Evolutionary conservation across 1,284 basidiomycete species (phyloP).

Genomic region (Phellopilus nigrolimitatus): DNA sequence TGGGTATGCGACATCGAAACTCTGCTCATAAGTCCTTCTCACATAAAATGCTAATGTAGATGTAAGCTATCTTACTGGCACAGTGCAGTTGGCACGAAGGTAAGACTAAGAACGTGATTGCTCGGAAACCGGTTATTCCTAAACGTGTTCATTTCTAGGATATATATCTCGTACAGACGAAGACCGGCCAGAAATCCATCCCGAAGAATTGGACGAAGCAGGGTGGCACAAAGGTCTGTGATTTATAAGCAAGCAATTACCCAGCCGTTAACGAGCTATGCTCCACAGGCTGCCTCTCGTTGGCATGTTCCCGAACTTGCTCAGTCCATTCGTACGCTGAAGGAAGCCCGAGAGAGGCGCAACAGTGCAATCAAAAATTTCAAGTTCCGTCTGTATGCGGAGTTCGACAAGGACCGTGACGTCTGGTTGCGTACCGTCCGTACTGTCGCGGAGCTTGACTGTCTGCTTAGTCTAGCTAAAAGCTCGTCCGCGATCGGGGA

Average conservation of each 20-base stretch:
- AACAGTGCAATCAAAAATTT: constrained; percentile 77
- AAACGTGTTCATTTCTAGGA: constrained; percentile 47
- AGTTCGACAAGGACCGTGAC: constrained; percentile 83
- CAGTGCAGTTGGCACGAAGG: constrained; percentile 78
- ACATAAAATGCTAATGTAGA: no score
- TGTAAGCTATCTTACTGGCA: constrained; percentile 75
- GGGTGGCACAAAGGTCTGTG: constrained; percentile 71
- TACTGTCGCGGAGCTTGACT: constrained; percentile 86
- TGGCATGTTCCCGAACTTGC: constrained; percentile 76
- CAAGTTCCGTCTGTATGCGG: constrained; percentile 71
- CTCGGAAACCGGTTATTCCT: no score
- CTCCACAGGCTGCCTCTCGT: constrained; percentile 61
- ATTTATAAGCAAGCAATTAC: not conserved
- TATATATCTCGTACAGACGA: constrained; percentile 82
- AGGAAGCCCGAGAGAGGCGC: constrained; percentile 89
- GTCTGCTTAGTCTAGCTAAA: constrained; percentile 89
- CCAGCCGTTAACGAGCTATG: constrained; percentile 11
- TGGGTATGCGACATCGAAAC: no score
- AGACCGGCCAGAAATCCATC: constrained; percentile 52
- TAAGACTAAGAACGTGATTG: no score
- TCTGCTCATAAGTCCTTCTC: no score
- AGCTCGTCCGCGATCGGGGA: constrained; percentile 87
- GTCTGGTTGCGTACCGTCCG: constrained; percentile 77
- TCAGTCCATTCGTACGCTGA: constrained; percentile 69
- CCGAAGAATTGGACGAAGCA: constrained; percentile 84